These are phyloP conservation scores for Cardamine resedifolia DNA, from an alignment of 345 rosid genomes.

Conservation along the genomic window DNA sequence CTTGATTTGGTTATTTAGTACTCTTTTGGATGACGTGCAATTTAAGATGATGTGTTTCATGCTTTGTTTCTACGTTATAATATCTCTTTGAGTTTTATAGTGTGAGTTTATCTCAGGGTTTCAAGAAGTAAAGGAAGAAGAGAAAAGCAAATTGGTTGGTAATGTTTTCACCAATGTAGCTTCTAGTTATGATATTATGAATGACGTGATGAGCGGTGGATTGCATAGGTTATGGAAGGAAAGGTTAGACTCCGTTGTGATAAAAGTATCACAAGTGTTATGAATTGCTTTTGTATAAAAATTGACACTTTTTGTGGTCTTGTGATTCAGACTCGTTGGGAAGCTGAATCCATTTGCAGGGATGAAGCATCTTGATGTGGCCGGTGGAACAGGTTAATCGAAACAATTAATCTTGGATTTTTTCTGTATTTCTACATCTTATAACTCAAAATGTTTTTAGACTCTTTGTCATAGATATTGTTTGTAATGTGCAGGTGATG, in stretches of 20 bases:
- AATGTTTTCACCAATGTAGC: slow-evolving; percentile 87
- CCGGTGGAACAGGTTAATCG: slow-evolving; percentile 85
- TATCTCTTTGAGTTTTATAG: neutral
- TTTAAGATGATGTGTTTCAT: neutral
- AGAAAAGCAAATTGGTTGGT: slow-evolving; percentile 79
- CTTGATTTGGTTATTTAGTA: slow-evolving; percentile 3
- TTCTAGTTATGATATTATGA: slow-evolving; percentile 93
- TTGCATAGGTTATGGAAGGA: slow-evolving; percentile 96
- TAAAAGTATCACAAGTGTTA: neutral
- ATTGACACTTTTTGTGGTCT: slow-evolving; percentile 2
- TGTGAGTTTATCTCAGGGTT: slow-evolving; percentile 58
- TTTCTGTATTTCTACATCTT: neutral
- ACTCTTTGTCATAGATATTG: neutral
- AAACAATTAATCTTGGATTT: neutral
- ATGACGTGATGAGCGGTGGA: slow-evolving; percentile 95
- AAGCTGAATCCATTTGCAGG: slow-evolving; percentile 86
- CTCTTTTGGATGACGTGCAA: neutral
- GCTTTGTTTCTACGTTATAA: neutral
- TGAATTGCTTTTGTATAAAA: slow-evolving; percentile 1
- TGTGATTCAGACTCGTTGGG: slow-evolving; percentile 66
- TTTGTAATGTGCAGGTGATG: slow-evolving; percentile 69
- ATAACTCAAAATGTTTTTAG: neutral
- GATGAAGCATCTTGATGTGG: slow-evolving; percentile 98
- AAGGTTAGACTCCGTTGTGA: slow-evolving; percentile 48
- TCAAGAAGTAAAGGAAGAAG: slow-evolving; percentile 84